Percentiles rank a stretch among this genome's conserved stretches.
These are phyloP conservation scores for Lactifluus hygrophoroides DNA, from an alignment of 768 basidiomycete species.

Conservation along the genomic window DNA sequence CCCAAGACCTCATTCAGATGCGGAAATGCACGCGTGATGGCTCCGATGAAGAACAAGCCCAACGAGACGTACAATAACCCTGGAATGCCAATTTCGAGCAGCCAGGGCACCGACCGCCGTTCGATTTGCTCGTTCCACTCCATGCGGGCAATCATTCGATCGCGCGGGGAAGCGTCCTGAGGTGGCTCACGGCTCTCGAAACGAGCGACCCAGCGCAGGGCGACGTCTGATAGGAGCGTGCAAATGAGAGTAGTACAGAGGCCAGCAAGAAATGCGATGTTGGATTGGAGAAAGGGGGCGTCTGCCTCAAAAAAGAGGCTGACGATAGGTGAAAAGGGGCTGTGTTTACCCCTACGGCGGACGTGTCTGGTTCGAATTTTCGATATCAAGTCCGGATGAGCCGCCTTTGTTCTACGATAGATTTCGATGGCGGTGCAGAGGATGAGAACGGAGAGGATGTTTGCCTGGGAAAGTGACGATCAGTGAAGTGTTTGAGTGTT, in stretches of 20 bases:
- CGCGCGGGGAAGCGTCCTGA: neutral
- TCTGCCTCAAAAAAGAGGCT: slow-evolving; percentile 9
- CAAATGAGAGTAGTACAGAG: slow-evolving; percentile 8
- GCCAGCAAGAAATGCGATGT: slow-evolving; percentile 5
- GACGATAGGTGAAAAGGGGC: slow-evolving; percentile 7
- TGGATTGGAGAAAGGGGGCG: slow-evolving; percentile 3
- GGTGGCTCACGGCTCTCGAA: neutral
- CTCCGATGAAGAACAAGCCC: neutral
- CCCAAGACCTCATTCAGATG: neutral
- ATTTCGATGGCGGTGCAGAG: slow-evolving; percentile 10
- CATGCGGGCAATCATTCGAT: slow-evolving; percentile 12
- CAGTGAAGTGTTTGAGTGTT: neutral
- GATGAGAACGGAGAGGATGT: slow-evolving; percentile 5
- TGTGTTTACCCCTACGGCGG: neutral
- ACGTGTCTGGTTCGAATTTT: slow-evolving; percentile 10
- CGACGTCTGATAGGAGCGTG: slow-evolving; percentile 8
- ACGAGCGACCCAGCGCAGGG: slow-evolving; percentile 9
- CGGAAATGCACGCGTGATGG: slow-evolving; percentile 1
- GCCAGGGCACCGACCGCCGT: slow-evolving; percentile 3
- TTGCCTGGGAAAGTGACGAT: neutral
- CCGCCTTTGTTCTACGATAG: slow-evolving; percentile 10
- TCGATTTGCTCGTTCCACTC: slow-evolving; percentile 12
- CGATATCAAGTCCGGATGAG: neutral
- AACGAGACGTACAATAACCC: slow-evolving; percentile 3
- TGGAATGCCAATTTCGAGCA: slow-evolving; percentile 7